These are phyloP conservation scores for Verticillium longisporum DNA, from an alignment of 2,329 filamentous ascomycete species.

Conservation along the genomic window DNA sequence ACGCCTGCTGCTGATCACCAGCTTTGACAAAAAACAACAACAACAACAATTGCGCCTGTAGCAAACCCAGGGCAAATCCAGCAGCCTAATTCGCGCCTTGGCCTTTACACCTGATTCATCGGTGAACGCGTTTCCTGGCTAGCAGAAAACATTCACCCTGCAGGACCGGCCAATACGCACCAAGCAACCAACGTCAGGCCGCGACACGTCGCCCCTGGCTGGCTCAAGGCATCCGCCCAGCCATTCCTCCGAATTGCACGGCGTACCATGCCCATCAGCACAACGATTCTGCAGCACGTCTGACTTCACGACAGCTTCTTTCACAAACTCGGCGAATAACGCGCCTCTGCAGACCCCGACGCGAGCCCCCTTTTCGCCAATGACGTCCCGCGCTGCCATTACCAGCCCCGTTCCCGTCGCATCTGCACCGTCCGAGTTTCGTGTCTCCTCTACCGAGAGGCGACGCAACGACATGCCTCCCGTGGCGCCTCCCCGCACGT, in stretches of 20 bases:
- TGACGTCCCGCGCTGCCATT: slow-evolving; percentile 40
- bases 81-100: not conserved
- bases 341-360: slow-evolving; percentile 21
- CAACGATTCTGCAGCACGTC: slow-evolving; percentile 36
- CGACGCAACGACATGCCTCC: slow-evolving; percentile 60
- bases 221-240: slow-evolving; percentile 23
- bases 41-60: not conserved
- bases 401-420: slow-evolving; percentile 32
- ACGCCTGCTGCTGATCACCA: not conserved
- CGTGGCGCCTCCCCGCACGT: slow-evolving; percentile 73
- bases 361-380: slow-evolving; percentile 24
- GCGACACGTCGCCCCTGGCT: not conserved
- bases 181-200: not conserved
- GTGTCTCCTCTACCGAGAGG: slow-evolving; percentile 35
- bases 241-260: slow-evolving; percentile 47
- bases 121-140: not conserved
- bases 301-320: slow-evolving; percentile 47
- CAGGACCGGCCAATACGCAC: not conserved
- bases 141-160: not conserved
- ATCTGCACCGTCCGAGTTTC: slow-evolving; percentile 23
- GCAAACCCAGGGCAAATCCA: not conserved
- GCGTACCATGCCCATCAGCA: slow-evolving; percentile 48
- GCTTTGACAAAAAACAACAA: not conserved
- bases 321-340: not conserved
- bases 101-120: not conserved